Evolutionary conservation across 352 stramenopile genomes (phyloP), one percentile per base, ranked within the genome.

Genomic region (Phytophthora parvispora): DNA sequence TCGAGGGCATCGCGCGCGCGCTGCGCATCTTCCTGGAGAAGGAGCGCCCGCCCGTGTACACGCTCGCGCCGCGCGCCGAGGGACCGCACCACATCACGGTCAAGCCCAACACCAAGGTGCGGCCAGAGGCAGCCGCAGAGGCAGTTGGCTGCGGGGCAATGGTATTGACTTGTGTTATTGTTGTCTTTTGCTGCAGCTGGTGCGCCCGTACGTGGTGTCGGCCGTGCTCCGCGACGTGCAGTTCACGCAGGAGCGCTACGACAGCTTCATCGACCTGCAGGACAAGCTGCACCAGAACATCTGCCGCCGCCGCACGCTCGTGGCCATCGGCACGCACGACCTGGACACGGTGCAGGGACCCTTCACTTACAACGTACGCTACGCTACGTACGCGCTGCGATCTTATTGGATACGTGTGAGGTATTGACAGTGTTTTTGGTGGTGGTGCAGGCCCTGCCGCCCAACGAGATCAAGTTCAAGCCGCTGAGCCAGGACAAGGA

Each of bases 221-320:
- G 98, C 98, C 24, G 97, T 99, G 66, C 84, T 99, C 42, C 91
- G 98, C 43, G 92, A 98, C 73, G 86, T 99, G 10, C 89, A 89
- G 63, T 99, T 99, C 73, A 98, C 94, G 32, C 81, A 97, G 54
- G 89, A 98, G 60, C 87, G 95, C 40, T 99, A 99, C 84, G 92
- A 99, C 62, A 96, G 96, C 78, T 99, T 99, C 88, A 99, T 99
- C 60, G 98, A 99, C 68, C 87, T 99, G 69, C 98, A 99, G 87
- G 98, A 99, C 87, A 99, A 99, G 84, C 88, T 99, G 52, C 98
- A 99, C 81, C 96, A 99, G 60, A 99, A 99, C 86, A 98, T 99
- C 55, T 99, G 98, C 86, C 96, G 98, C 69, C 94, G 97, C 59
- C 95, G 98, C 52, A 99, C 97, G n/a, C 91, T 99, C 18, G 98